Evolutionary conservation across 2,329 filamentous ascomycete species (phyloP), one percentile per base, ranked within the genome.

Genomic region (Sporothrix pseudoabietina): DNA sequence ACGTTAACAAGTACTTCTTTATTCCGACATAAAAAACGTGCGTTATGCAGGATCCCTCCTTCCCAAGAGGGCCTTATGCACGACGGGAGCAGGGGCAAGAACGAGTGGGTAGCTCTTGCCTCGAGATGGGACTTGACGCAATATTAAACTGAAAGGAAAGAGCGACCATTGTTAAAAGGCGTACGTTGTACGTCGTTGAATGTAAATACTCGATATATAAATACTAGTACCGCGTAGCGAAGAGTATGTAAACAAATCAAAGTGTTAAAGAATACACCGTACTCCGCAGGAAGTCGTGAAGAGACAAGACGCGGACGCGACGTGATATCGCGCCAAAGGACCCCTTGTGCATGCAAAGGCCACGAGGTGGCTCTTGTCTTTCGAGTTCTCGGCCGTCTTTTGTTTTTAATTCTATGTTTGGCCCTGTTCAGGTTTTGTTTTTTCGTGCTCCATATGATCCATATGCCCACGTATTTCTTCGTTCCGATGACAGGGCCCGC

Each of bases 1-100:
- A 30, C 47, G n/a, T 9, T 35, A 4, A 8, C n/a, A 4, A 8
- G 59, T 63, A 22, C 44, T 52, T 47, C 16, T 49, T 68, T 68
- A 39, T 49, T 14, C 59, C 59, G 10, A 19, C 41, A 10, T 44
- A 12, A 44, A 65, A 66, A 66, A 66, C 65, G 65, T 52, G 65
- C 65, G 26, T 52, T 68, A 35, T 68, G 65, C 65, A 68, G 35
- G 65, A 52, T 35, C 26, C 44, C 7, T 68, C 41, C 44, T 68
- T 52, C 44, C 26, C 26, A 30, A 52, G 30, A 68, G 65, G 65
- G 26, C n/a, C 44, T 35, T 49, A 68, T 68, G 65, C 44, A 68
- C 14, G 65, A n/a, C 26, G 26, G 41, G 44, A 55, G 19, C 47
- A 66, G 61, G 49, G 41, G 35, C 49, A 70, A 30, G 14, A 55